These are phyloP conservation scores for Schrenkiella parvula DNA, from an alignment of 345 rosid genomes.

Conservation along the genomic window DNA sequence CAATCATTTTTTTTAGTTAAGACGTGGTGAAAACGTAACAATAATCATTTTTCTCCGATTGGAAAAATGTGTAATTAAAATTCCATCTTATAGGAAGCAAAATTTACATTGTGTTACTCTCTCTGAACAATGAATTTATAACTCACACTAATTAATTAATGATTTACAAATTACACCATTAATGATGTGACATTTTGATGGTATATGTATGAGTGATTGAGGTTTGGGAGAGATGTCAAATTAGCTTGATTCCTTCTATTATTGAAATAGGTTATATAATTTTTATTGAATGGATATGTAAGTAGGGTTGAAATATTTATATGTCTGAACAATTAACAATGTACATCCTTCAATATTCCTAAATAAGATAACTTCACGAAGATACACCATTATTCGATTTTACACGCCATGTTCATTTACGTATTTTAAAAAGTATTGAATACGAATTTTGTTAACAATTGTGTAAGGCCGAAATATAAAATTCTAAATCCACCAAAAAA, in stretches of 20 bases:
- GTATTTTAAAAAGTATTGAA: no score
- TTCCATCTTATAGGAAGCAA: background rate
- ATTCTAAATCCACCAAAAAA: no score
- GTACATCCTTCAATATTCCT: no score
- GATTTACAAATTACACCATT: background rate
- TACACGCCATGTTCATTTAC: no score
- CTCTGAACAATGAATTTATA: background rate
- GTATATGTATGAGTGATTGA: background rate
- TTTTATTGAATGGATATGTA: background rate
- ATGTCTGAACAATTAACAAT: no score
- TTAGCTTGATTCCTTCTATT: background rate
- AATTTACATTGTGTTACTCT: background rate
- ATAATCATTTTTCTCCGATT: background rate
- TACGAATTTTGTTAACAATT: no score
- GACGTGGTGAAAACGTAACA: slow-evolving; percentile 22
- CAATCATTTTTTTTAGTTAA: slow-evolving; percentile 10
- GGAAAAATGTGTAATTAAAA: background rate
- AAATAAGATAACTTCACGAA: no score
- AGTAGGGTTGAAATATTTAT: background rate
- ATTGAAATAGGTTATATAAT: background rate
- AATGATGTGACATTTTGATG: background rate
- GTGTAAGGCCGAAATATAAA: no score
- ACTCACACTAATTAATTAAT: background rate
- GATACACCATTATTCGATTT: no score
- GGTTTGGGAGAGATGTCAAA: background rate